phyloP scores from a whole-genome alignment of 2,329 filamentous ascomycete species.

The Cadophora luteo-olivacea region DNA sequence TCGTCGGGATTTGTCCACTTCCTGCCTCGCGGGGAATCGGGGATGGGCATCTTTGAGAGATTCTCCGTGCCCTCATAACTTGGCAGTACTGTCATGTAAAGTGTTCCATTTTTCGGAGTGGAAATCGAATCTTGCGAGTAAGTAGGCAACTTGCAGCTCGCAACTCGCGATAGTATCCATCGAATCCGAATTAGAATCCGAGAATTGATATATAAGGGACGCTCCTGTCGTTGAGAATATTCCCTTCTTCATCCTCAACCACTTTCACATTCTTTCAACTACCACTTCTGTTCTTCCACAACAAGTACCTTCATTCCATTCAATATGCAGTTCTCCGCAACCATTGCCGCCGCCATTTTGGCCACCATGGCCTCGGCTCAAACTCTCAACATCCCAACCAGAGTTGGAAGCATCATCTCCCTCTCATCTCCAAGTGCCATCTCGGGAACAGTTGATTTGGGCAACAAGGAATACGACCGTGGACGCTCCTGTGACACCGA shows the following conservation, averaged over 20 bases:
- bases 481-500: slow-evolving; percentile 32
- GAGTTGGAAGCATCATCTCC: slow-evolving; percentile 27
- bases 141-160: background rate
- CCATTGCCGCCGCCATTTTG: slow-evolving; percentile 29
- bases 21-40: background rate
- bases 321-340: slow-evolving; percentile 33
- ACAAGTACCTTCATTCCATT: background rate
- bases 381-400: slow-evolving; percentile 31
- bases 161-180: background rate
- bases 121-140: background rate
- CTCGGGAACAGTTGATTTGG: slow-evolving; percentile 30
- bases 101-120: slow-evolving; percentile 10
- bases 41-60: background rate
- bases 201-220: background rate
- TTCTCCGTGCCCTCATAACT: slow-evolving; percentile 9
- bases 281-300: slow-evolving; percentile 6
- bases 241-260: background rate
- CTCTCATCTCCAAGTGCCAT: slow-evolving; percentile 25
- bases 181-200: background rate
- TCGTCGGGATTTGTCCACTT: background rate
- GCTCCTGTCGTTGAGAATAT: background rate
- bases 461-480: slow-evolving; percentile 36
- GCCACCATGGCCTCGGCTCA: slow-evolving; percentile 30
- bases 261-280: slow-evolving; percentile 3
- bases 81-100: slow-evolving; percentile 5